Base-by-base conservation (phyloP, 768 basidiomycete genomes). In the Pisolithus marmoratus region DNA sequence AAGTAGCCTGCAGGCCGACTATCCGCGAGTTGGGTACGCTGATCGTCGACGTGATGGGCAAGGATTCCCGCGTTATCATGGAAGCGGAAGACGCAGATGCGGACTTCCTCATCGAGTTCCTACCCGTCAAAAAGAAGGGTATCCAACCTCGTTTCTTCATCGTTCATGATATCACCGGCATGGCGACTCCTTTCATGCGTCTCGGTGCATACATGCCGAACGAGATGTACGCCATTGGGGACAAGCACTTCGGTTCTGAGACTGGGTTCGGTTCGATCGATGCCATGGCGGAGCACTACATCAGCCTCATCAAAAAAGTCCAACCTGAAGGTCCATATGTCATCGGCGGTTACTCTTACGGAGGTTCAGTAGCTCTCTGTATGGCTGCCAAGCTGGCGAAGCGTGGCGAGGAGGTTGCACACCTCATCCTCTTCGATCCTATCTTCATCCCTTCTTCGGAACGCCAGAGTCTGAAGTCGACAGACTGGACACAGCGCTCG, bases 201-300 rank as follows among this genome's bases (percentile, higher is more conserved):
- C 64, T 66, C 23, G 65, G 64, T 6, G 61, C 65, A 20, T 66
- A 58, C 53, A 66, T 66, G 64, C 63, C 64, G 1, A 64, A 54
- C 42, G 64, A 66, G 60, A 63, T 67, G 59, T 66, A 66, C 29
- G 65, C 65, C n/a, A 67, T 66, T 22, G 65, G 65, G 24, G 65
- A 66, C 56, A 62, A 60, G 26, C 60, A 66, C 50, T 66, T 66
- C 27, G 65, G 65, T 27, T 67, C 63, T 11, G 40, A 61, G 26
- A 63, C 58, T 0, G 65, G 65, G 45, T 67, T 66, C 54, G 56
- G 60, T 26, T 53, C 61, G 22, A 58, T 66, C 26, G 65, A 66
- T 38, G 54, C 65, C 2, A 66, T 67, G 65, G 65, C 60, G 1
- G 63, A 67, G 37, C 65, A 67, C 51, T 66, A 67, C 45, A 67